Percentiles rank a stretch among this genome's conserved stretches.
Evolutionary conservation across 345 rosid genomes (phyloP).

Genomic region (rapeseed (Brassica napus)): Da-Ae NC_063446.1:69059001-69059500

Average conservation of each 20-base stretch:
- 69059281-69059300: neutral
- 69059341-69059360: neutral
- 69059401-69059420: neutral
- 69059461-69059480: neutral
- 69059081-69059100: neutral
- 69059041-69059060: neutral
- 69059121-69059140: neutral
- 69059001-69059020: neutral
- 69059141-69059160: neutral
- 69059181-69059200: neutral
- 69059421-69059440: neutral
- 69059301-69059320: neutral
- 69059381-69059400: neutral
- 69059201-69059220: neutral
- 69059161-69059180: neutral
- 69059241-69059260: neutral
- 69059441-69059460: neutral
- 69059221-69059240: neutral
- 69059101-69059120: neutral
- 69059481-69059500: conserved; percentile 26
- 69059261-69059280: neutral
- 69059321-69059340: neutral
- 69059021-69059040: neutral
- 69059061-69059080: neutral
- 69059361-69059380: neutral